phyloP scores from a whole-genome alignment of 768 basidiomycete genomes.

The Amanita rimosa region DNA sequence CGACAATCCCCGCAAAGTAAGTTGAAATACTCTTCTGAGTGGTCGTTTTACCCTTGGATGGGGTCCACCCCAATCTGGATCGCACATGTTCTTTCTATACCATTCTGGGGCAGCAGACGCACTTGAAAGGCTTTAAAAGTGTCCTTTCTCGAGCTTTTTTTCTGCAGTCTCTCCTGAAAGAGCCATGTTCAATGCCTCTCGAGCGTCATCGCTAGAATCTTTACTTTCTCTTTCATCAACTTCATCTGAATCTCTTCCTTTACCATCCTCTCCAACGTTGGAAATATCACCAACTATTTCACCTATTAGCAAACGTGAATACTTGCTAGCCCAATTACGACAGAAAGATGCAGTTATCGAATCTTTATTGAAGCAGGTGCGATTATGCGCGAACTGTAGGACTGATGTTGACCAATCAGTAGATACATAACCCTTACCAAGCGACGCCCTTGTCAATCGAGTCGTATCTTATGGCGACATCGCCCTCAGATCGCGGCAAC shows the following conservation, averaged over 20 bases:
- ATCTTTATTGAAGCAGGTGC: constrained; percentile 70
- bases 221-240: constrained; percentile 6
- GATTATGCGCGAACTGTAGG: constrained; percentile 8
- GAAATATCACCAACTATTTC: constrained; percentile 19
- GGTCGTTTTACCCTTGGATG: neutral
- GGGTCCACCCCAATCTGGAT: neutral
- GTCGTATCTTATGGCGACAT: constrained; percentile 68
- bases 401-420: constrained; percentile 6
- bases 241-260: constrained; percentile 14
- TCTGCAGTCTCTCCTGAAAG: neutral
- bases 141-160: neutral
- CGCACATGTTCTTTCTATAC: neutral
- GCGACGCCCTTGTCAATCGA: constrained; percentile 74
- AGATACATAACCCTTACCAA: constrained; percentile 74
- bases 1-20: constrained; percentile 72
- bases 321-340: constrained; percentile 72
- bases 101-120: neutral
- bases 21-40: constrained; percentile 19
- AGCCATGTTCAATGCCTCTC: constrained; percentile 3
- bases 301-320: constrained; percentile 67
- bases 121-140: neutral
- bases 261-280: constrained; percentile 19
- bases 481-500: constrained; percentile 63
- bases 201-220: constrained; percentile 4
- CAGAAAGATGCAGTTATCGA: constrained; percentile 87